A percentile compares a stretch with the other conserved stretches of the same genome.
Conservation (phyloP, 2,329 filamentous ascomycete species). For the Xylaria sp. region DNA sequence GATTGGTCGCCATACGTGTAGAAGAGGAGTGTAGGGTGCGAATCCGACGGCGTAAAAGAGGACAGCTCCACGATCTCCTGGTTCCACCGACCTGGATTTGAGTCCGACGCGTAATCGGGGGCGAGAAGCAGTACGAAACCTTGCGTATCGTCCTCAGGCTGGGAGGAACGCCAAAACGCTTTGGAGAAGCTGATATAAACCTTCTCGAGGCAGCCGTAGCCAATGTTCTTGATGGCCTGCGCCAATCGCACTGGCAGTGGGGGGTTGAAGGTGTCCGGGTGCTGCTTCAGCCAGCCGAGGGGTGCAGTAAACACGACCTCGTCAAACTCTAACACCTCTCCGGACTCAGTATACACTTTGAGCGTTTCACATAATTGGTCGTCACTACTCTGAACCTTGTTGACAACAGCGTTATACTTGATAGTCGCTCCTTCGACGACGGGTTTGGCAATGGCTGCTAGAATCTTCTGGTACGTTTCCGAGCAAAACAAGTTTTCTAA, state of each 20-base stretch:
- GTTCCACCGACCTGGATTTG: constrained; percentile 70
- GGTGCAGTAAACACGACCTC: constrained; percentile 72
- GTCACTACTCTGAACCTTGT: constrained; percentile 47
- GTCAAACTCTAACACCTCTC: constrained; percentile 60
- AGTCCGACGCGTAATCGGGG: constrained; percentile 67
- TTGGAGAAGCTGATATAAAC: constrained; percentile 73
- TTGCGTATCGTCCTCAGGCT: constrained; percentile 53
- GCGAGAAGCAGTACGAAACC: constrained; percentile 79
- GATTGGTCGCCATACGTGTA: constrained; percentile 74
- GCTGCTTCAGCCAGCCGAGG: constrained; percentile 70
- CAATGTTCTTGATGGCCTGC: constrained; percentile 66
- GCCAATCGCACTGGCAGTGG: constrained; percentile 61
- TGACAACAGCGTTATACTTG: constrained; percentile 54
- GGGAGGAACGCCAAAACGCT: constrained; percentile 70
- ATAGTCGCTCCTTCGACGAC: constrained; percentile 62
- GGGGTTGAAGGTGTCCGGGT: constrained; percentile 64
- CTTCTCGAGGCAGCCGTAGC: constrained; percentile 76
- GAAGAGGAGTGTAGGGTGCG: constrained; percentile 85
- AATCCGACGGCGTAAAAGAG: constrained; percentile 60
- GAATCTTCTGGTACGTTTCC: constrained; percentile 63
- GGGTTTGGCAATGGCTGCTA: constrained; percentile 63
- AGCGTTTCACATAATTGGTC: constrained; percentile 42
- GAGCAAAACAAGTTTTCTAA: constrained; percentile 65
- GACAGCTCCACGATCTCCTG: constrained; percentile 80
- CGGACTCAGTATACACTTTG: constrained; percentile 53